phyloP scores from a whole-genome alignment of 164 flowering plant genomes.

The Brasenia schreberi region DNA sequence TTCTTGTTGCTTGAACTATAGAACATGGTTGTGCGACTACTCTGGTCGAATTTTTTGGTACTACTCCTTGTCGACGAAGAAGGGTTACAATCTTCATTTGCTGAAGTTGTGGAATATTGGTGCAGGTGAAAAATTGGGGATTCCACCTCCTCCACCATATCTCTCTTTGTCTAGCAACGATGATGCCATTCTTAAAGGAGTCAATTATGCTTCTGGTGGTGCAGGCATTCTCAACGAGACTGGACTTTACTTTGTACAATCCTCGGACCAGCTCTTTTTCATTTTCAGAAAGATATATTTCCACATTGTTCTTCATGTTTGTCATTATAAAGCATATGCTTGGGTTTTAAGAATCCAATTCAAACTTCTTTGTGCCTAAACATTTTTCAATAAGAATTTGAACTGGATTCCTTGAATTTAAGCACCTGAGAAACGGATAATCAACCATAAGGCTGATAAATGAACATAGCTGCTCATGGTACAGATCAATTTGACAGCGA shows the following conservation, averaged over 20 bases:
- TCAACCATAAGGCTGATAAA: no score
- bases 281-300: no score
- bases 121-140: constrained; percentile 65
- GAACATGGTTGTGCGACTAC: no score
- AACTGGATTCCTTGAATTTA: no score
- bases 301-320: background rate
- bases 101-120: background rate
- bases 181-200: constrained; percentile 48
- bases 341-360: no score
- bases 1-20: background rate
- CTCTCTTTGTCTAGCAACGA: constrained; percentile 45
- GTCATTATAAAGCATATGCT: background rate
- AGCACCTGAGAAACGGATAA: no score
- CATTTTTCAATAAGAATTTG: no score
- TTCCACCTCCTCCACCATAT: constrained; percentile 58
- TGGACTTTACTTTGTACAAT: constrained; percentile 55
- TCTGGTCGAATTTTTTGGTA: no score
- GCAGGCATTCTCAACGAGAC: constrained; percentile 90
- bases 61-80: background rate
- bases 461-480: no score
- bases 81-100: background rate
- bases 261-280: background rate
- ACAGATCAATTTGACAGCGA: no score
- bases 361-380: no score
- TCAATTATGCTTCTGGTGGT: constrained; percentile 89